These are phyloP conservation scores for Cladosporium sp. DNA, from an alignment of 2,329 filamentous ascomycete genomes.

Conservation along the genomic window DNA sequence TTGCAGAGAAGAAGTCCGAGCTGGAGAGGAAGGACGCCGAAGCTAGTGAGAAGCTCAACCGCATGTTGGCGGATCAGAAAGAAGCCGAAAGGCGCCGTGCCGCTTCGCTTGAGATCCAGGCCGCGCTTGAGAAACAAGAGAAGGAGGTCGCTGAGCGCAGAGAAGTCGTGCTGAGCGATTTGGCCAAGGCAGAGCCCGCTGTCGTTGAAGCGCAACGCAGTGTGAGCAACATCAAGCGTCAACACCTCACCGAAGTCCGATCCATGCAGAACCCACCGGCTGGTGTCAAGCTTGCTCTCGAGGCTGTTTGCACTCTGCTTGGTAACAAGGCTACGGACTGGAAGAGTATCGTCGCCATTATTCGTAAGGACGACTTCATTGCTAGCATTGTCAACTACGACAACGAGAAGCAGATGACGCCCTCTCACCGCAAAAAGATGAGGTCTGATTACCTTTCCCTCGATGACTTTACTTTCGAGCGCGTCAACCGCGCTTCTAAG, in stretches of 20 bases:
- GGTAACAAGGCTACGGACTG: slow-evolving; percentile 87
- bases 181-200: slow-evolving; percentile 88
- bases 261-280: slow-evolving; percentile 92
- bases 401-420: slow-evolving; percentile 94
- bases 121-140: slow-evolving; percentile 82
- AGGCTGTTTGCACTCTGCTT: slow-evolving; percentile 93
- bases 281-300: slow-evolving; percentile 86
- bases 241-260: slow-evolving; percentile 94
- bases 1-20: slow-evolving; percentile 92
- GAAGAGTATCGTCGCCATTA: slow-evolving; percentile 84
- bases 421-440: slow-evolving; percentile 77
- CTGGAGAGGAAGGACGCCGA: slow-evolving; percentile 91
- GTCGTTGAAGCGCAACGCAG: slow-evolving; percentile 91
- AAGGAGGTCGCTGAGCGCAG: slow-evolving; percentile 77
- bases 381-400: slow-evolving; percentile 96
- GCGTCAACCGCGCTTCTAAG: slow-evolving; percentile 92
- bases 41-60: slow-evolving; percentile 94
- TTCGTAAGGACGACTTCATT: slow-evolving; percentile 94
- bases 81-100: slow-evolving; percentile 90
- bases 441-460: slow-evolving; percentile 86
- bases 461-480: slow-evolving; percentile 93
- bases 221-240: slow-evolving; percentile 97
- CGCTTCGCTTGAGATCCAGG: slow-evolving; percentile 86
- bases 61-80: slow-evolving; percentile 93
- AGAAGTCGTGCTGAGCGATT: slow-evolving; percentile 79